Conservation (phyloP, 495 filamentous ascomycete genomes). For the Neurospora pannonica region DNA sequence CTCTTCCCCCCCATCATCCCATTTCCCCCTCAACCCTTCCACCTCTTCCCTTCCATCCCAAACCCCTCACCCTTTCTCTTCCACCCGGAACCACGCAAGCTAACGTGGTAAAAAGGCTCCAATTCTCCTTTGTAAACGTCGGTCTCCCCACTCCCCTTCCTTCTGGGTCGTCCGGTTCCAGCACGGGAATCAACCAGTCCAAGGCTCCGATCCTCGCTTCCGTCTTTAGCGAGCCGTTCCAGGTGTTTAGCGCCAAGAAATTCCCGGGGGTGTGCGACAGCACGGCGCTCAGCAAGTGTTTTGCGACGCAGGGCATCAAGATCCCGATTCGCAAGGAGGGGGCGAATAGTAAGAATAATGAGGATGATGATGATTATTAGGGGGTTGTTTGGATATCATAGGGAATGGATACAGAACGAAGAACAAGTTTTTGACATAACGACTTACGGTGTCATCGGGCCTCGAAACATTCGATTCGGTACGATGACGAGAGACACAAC, state of each 20-base stretch:
- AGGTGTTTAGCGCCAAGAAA: constrained; percentile 93
- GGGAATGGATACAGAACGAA: too few species aligned
- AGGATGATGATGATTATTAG: constrained; percentile 54
- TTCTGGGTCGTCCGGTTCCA: constrained; percentile 10
- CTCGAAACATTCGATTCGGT: too few species aligned
- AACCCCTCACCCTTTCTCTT: neutral
- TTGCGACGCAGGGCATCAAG: constrained; percentile 93
- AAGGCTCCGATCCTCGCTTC: constrained; percentile 78
- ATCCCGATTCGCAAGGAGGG: constrained; percentile 89
- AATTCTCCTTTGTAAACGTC: constrained; percentile 72
- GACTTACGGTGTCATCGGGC: too few species aligned
- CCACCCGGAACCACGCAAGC: neutral
- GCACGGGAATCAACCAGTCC: constrained; percentile 55
- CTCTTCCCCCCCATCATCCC: neutral
- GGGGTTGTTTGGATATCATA: too few species aligned
- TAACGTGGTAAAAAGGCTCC: constrained; percentile 33
- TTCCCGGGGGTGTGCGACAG: constrained; percentile 97
- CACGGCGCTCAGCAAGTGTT: constrained; percentile 85
- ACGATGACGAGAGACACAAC: too few species aligned
- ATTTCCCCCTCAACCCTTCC: neutral
- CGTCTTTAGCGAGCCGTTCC: constrained; percentile 82
- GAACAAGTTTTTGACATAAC: too few species aligned
- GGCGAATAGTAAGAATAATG: constrained; percentile 50
- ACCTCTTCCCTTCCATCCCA: neutral
- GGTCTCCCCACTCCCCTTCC: constrained; percentile 30